phyloP scores from a whole-genome alignment of 129 eudicot genomes.

The Solidago caesia region DNA sequence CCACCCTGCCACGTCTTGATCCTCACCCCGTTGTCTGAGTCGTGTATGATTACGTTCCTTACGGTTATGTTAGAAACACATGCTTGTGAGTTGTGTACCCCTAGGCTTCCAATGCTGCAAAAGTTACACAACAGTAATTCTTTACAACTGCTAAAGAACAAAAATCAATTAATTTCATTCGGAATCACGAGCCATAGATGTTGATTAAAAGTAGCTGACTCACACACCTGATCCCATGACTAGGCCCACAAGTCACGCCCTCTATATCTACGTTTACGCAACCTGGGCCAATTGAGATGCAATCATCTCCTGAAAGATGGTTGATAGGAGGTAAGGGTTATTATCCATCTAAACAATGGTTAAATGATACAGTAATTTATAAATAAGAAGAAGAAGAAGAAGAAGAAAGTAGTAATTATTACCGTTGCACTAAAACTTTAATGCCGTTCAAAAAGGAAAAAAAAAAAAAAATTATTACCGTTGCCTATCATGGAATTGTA shows the following conservation, averaged over 20 bases:
- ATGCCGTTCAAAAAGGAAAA: no score
- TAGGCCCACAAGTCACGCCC: constrained; percentile 85
- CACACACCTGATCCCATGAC: constrained; percentile 89
- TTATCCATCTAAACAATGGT: no score
- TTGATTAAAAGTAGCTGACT: neutral
- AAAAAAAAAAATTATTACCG: constrained; percentile 50
- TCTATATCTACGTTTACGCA: constrained; percentile 74
- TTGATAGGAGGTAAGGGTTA: neutral
- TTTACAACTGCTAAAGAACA: neutral
- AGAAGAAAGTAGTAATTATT: neutral
- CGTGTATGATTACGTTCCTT: constrained; percentile 61
- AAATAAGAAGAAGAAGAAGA: no score
- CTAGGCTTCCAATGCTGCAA: constrained; percentile 90
- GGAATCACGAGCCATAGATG: neutral
- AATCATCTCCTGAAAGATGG: constrained; percentile 83
- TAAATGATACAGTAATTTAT: no score
- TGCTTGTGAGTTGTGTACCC: constrained; percentile 78
- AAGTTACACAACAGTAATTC: neutral
- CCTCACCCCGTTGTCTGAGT: constrained; percentile 89
- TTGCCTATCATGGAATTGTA: constrained; percentile 77
- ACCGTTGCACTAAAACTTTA: no score
- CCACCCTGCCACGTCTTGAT: constrained; percentile 99
- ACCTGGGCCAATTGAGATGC: constrained; percentile 93
- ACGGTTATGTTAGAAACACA: constrained; percentile 93
- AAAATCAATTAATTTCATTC: no score